These are phyloP conservation scores for Lecanosticta acicola DNA, from an alignment of 2,329 filamentous ascomycete species.

Conservation along the genomic window DNA sequence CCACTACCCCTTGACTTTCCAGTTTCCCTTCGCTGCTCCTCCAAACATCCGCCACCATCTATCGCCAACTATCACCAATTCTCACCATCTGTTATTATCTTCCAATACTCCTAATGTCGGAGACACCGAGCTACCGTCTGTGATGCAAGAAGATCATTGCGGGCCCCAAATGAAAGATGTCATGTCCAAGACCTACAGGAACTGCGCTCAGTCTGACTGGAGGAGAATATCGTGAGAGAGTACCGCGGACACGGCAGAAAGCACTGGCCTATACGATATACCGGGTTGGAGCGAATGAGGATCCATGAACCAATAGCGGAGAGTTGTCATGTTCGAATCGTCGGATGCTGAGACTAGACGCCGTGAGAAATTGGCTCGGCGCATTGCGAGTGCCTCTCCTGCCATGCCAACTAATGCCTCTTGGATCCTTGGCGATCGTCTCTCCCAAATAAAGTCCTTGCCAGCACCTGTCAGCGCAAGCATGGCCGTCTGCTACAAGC, in stretches of 20 bases:
- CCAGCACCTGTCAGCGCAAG: background rate
- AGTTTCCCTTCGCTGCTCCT: background rate
- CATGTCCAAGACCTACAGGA: background rate
- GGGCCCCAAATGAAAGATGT: background rate
- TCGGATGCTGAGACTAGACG: background rate
- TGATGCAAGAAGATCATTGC: too few species aligned
- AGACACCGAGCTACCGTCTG: too few species aligned
- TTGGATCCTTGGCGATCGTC: slow-evolving; percentile 1
- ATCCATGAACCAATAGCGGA: background rate
- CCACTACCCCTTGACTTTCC: background rate
- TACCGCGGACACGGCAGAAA: background rate
- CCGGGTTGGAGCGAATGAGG: background rate
- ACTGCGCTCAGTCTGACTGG: background rate
- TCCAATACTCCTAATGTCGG: too few species aligned
- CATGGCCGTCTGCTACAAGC: background rate
- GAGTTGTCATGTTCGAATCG: background rate
- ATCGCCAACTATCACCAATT: background rate
- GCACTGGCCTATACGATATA: background rate
- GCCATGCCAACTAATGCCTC: background rate
- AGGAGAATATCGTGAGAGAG: background rate
- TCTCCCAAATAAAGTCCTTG: background rate
- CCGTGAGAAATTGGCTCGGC: background rate
- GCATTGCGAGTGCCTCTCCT: background rate
- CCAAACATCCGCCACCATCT: background rate
- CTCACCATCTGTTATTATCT: too few species aligned